Evolutionary conservation across 2,329 filamentous ascomycete species (phyloP).

Genomic region (Byssothecium circinans): DNA sequence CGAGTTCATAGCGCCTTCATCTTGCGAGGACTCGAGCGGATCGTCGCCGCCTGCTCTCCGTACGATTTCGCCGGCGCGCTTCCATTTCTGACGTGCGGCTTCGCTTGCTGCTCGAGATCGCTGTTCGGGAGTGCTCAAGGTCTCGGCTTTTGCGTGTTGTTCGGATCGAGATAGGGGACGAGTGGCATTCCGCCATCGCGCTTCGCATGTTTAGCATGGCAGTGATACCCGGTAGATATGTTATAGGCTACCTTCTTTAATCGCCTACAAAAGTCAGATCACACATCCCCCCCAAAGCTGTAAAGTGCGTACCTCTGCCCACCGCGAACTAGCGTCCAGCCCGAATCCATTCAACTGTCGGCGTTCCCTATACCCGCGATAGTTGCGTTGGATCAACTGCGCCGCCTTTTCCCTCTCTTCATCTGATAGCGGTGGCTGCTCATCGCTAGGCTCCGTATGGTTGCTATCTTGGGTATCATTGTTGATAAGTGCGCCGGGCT

Average conservation of each 20-base stretch:
- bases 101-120: slow-evolving; percentile 35
- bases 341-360: slow-evolving; percentile 70
- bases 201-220: slow-evolving; percentile 42
- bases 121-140: slow-evolving; percentile 24
- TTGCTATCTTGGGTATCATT: no score
- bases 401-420: slow-evolving; percentile 21
- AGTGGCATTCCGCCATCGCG: slow-evolving; percentile 57
- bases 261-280: slow-evolving; percentile 40
- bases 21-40: slow-evolving; percentile 51
- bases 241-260: slow-evolving; percentile 50
- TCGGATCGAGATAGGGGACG: slow-evolving; percentile 47
- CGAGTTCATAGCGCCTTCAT: slow-evolving; percentile 43
- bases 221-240: slow-evolving; percentile 2
- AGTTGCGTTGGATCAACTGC: slow-evolving; percentile 59
- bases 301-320: slow-evolving; percentile 62
- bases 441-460: not conserved
- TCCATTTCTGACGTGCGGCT: slow-evolving; percentile 71
- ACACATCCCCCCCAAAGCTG: not conserved
- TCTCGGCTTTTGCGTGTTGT: slow-evolving; percentile 25
- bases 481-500: not conserved
- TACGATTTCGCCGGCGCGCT: slow-evolving; percentile 70
- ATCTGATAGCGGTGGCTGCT: not conserved
- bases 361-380: slow-evolving; percentile 74
- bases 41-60: slow-evolving; percentile 72
- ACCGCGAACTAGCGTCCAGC: slow-evolving; percentile 69